A percentile compares a stretch with the other conserved stretches of the same genome.
Evolutionary conservation across 2,329 filamentous ascomycete genomes (phyloP).

Genomic region (Fusarium paranaense): DNA sequence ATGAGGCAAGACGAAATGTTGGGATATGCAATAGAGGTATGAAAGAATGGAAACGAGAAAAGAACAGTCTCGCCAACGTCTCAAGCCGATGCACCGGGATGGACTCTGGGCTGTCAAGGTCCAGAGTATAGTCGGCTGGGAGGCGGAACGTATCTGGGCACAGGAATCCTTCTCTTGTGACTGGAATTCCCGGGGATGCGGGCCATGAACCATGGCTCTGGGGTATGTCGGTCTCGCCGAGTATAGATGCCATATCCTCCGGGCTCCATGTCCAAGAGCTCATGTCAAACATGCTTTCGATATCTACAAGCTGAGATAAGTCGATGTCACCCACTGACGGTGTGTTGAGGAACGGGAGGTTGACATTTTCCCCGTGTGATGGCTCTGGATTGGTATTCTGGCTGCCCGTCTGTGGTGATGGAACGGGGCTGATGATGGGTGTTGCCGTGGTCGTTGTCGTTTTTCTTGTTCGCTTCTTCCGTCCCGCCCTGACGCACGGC

Average conservation of each 20-base stretch:
- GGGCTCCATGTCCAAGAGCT: not conserved
- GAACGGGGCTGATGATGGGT: not conserved
- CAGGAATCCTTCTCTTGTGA: not conserved
- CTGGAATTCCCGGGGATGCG: not conserved
- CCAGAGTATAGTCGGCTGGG: not conserved
- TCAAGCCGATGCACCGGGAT: not conserved
- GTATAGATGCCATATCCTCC: not conserved
- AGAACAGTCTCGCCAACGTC: not conserved
- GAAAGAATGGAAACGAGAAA: not conserved
- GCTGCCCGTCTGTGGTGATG: not conserved
- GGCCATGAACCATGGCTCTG: not conserved
- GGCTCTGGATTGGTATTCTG: not conserved
- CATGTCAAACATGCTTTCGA: not conserved
- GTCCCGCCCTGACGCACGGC: not conserved
- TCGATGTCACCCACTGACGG: not conserved
- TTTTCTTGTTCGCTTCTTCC: not conserved
- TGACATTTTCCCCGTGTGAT: not conserved
- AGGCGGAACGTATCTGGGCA: not conserved
- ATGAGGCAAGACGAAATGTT: not conserved
- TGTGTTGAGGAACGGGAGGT: not conserved
- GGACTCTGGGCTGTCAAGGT: not conserved
- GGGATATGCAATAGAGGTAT: not conserved
- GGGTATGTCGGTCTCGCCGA: not conserved
- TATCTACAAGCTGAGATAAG: not conserved
- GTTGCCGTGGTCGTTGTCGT: not conserved